A percentile compares a stretch with the other conserved stretches of the same genome.
Evolutionary conservation across 1,284 basidiomycete species (phyloP).

Genomic region (Trametes polyzona): DNA sequence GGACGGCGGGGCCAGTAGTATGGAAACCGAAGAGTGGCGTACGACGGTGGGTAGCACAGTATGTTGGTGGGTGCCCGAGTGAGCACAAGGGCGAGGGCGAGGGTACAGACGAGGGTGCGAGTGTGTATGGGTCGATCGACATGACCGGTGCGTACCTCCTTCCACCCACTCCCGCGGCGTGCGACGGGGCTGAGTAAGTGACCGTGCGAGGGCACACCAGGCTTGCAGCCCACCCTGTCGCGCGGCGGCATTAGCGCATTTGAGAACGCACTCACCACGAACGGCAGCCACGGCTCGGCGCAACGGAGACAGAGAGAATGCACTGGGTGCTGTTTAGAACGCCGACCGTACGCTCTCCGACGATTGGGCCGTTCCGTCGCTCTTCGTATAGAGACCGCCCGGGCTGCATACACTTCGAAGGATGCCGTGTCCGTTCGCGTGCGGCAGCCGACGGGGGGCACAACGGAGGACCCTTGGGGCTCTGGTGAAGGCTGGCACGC

Average conservation of each 20-base stretch:
- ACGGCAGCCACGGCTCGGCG: constrained; percentile 1
- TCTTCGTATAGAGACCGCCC: not conserved
- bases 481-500: constrained; percentile 11
- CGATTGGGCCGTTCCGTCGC: not conserved
- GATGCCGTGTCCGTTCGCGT: no score
- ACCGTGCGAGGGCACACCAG: constrained; percentile 3
- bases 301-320: not conserved
- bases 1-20: no score
- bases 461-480: no score
- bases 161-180: not conserved
- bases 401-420: not conserved
- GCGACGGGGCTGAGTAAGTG: constrained; percentile 3
- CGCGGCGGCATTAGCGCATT: constrained; percentile 1
- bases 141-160: not conserved
- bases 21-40: not conserved
- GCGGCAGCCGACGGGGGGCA: no score
- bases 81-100: no score
- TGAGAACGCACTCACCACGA: constrained; percentile 14
- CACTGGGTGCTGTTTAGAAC: not conserved
- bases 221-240: not conserved
- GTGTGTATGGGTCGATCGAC: not conserved
- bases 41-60: no score
- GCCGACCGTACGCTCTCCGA: not conserved
- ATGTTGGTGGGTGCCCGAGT: no score
- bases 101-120: no score